phyloP scores from a whole-genome alignment of 805 yeast genomes.

The Ogataea populi-albae region DNA sequence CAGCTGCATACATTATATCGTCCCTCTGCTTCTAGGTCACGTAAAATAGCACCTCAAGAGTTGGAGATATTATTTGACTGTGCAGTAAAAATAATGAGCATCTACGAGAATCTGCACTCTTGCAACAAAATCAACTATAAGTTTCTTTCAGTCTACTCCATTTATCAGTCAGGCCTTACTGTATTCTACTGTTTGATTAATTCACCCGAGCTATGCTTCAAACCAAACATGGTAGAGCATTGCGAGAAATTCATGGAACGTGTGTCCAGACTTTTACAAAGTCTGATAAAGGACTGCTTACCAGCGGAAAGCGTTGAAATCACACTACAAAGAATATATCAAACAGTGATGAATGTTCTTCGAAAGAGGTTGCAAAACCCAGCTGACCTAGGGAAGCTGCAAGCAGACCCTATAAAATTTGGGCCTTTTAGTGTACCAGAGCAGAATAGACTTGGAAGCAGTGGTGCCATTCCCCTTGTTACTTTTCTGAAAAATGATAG shows the following conservation, averaged over 20 bases:
- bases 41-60: constrained; percentile 6
- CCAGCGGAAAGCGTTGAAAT: constrained; percentile 18
- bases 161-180: constrained; percentile 21
- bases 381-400: neutral
- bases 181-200: constrained; percentile 19
- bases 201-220: constrained; percentile 12
- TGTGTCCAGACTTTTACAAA: constrained; percentile 6
- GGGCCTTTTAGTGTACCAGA: constrained; percentile 1
- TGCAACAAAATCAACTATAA: constrained; percentile 19
- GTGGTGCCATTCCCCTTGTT: constrained; percentile 3
- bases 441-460: constrained; percentile 1
- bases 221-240: constrained; percentile 5
- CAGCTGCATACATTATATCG: constrained; percentile 17
- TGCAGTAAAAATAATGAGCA: constrained; percentile 11
- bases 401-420: neutral
- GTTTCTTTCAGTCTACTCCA: constrained; percentile 21
- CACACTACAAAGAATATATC: constrained; percentile 6
- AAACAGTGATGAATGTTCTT: constrained; percentile 7
- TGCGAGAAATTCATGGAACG: constrained; percentile 7
- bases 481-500: neutral
- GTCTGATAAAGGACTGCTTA: constrained; percentile 17
- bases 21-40: constrained; percentile 10
- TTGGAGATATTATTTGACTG: constrained; percentile 13
- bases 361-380: constrained; percentile 3
- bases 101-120: constrained; percentile 12